Evolutionary conservation across 805 yeast genomes (phyloP), one percentile per base, ranked within the genome.

Genomic region (Torulaspora gathmanii): DNA sequence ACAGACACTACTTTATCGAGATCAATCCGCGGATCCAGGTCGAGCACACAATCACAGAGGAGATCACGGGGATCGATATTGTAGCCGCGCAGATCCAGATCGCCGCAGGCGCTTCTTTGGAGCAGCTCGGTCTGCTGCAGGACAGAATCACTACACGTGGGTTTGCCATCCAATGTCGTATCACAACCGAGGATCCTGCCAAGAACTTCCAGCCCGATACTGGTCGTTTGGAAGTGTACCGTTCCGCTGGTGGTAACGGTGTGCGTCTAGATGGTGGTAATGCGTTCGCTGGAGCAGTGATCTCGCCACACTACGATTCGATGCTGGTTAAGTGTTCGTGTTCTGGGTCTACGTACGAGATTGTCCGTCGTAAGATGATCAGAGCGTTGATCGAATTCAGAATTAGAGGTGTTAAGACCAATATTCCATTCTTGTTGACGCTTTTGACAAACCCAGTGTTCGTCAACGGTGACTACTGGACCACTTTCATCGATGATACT

Each of bases 171-270:
- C 99, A 93, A 74, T 91, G 99, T 75, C 89, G 99, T 76, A 93
- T 93, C 73, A 91, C 98, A 47, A 91, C 99, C 41, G 99, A 93
- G 70, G 99, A 91, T 66, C 98, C 99, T 10, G 65, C 95, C 42
- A 90, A 90, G 73, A 87, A 85, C 65, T 91, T 91, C 82, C 97
- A 87, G 71, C 99, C 99, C 12, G 99, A 91, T 66, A 93, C 98
- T 3, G 99, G 99, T 65, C 89, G 90, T 70, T 85, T 91, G 59
- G 99, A 91, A 70, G 99, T 91, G 37, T 91, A 91, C 75, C 82
- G 98, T 69, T 89, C 97, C 37, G 87, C 98, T 17, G 99, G 99
- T 71, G 99, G 99, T 75, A 93, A 93, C 64, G 99, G 99, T 69
- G 97, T 93, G 38, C 83, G 99, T 73, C 77, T 93, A 57, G 99